Conservation (phyloP, 805 yeast genomes). For the Nematodospora valgi region DNA sequence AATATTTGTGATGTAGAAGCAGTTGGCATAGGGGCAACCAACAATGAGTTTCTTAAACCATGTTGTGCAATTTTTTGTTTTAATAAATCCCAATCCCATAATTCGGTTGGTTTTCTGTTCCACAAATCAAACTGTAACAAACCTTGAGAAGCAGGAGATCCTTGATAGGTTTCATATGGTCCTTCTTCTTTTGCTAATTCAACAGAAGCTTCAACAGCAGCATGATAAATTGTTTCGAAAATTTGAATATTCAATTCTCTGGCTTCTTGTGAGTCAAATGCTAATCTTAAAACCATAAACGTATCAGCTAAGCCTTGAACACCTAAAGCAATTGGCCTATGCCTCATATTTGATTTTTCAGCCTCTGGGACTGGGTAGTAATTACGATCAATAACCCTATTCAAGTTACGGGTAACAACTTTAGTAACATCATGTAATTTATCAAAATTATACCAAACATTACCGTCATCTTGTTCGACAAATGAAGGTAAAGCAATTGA, state of each 20-base stretch:
- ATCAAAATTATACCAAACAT: slow-evolving; percentile 51
- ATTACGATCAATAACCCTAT: slow-evolving; percentile 54
- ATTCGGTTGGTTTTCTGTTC: slow-evolving; percentile 56
- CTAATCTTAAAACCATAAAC: slow-evolving; percentile 52
- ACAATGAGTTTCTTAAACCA: slow-evolving; percentile 56
- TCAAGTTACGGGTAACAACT: slow-evolving; percentile 53
- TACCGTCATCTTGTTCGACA: slow-evolving; percentile 41
- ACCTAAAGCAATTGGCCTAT: slow-evolving; percentile 62
- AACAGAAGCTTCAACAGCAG: slow-evolving; percentile 53
- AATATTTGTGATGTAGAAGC: slow-evolving; percentile 64
- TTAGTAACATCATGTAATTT: slow-evolving; percentile 53
- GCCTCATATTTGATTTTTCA: slow-evolving; percentile 49
- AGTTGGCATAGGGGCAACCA: slow-evolving; percentile 66
- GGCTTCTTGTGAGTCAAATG: slow-evolving; percentile 58
- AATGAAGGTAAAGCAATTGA: slow-evolving; percentile 58
- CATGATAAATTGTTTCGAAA: slow-evolving; percentile 61
- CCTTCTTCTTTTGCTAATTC: slow-evolving; percentile 54
- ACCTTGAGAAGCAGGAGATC: slow-evolving; percentile 60
- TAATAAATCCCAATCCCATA: slow-evolving; percentile 58
- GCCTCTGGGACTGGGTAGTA: slow-evolving; percentile 58
- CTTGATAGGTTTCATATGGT: slow-evolving; percentile 47
- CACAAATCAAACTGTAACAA: slow-evolving; percentile 55
- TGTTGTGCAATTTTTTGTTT: slow-evolving; percentile 45
- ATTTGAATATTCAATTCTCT: slow-evolving; percentile 55
- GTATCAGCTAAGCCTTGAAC: slow-evolving; percentile 63